Base-by-base conservation (phyloP, 495 filamentous ascomycete species). In the Ascodesmis nigricans region DNA sequence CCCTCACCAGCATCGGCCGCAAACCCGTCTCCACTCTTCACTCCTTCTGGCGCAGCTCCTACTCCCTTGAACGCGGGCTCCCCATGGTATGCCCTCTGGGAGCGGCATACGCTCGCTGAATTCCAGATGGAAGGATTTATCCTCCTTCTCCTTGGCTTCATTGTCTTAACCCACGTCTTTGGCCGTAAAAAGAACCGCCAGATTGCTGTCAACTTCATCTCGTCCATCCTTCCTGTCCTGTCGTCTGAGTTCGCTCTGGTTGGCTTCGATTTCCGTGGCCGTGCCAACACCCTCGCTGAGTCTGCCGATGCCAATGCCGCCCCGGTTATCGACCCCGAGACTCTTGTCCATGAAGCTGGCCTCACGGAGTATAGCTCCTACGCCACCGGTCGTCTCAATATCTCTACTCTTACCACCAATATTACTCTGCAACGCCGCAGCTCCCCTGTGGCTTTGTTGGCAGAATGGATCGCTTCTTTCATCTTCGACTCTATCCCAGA, bases 11-110 rank as follows among this genome's bases (percentile, higher is more conserved):
- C 45, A 13, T 15, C 33, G 4, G 23, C 24, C 13, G 18, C 33
- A 5, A 64, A 62, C 18, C 53, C 65, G 40, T 53, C 57, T 18
- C 43, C 56, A 5, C 28, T 49, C 17, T 40, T 55, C n/a, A 39
- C 55, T 19, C 50, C 52, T 19, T 50, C 55, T 35, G 61, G 58
- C 30, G 55, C 60, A 19, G 52, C 59, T 33, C 58, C 62, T 42
- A 58, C 61, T 21, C 56, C 65, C 33, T 64, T 62, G 33, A 46
- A 53, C 21, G 54, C 53, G 17, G 69, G 78, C 8, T 91, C 76
- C 27, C 79, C 78, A 60, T 95, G 87, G 87, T 97, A 95, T 59
- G 78, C 80, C 22, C 62, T 97, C 19, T 87, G 84, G 67, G 83
- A 97, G 66, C 78, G 87, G 43, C 65, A 77, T 43, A 67, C 65